Base-by-base conservation (phyloP, 768 basidiomycete genomes). In the Coprinopsis sp. region DNA sequence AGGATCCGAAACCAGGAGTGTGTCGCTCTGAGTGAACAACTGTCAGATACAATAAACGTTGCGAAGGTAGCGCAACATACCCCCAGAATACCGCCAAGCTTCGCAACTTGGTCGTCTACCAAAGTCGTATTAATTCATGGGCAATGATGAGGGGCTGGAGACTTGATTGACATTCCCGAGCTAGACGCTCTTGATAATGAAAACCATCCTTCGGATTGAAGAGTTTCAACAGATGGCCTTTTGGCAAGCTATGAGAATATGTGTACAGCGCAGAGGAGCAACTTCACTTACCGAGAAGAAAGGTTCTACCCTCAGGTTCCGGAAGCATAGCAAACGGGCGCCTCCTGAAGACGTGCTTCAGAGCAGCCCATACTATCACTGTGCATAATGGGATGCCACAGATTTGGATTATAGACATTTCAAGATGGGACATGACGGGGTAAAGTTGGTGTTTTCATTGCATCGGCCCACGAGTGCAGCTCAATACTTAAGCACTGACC, bases 1-100 rank as follows among this genome's bases (percentile, higher is more conserved):
- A 5, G 43, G 43, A n/a, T 44, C 43, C 21, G 33, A 34, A 18
- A 44, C 43, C 24, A 19, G 36, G 18, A 44, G 28, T n/a, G n/a
- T n/a, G n/a, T n/a, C n/a, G n/a, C n/a, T n/a, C n/a, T n/a, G n/a
- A n/a, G n/a, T n/a, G n/a, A n/a, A n/a, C n/a, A n/a, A n/a, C n/a
- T n/a, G n/a, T n/a, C n/a, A n/a, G n/a, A n/a, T n/a, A n/a, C n/a
- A n/a, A n/a, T n/a, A n/a, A n/a, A n/a, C n/a, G n/a, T n/a, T n/a
- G n/a, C n/a, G n/a, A n/a, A n/a, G n/a, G n/a, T n/a, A n/a, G n/a
- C n/a, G n/a, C n/a, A n/a, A n/a, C n/a, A n/a, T n/a, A 36, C 34
- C 16, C 34, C 34, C 7, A 36, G 16, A 8, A 18, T 11, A 36
- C 34, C 34, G 16, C 12, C 8, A 36, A 36, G 7, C 16, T 36